phyloP scores from a whole-genome alignment of 2,329 filamentous ascomycete species.

The Nemania bipapillata region DNA sequence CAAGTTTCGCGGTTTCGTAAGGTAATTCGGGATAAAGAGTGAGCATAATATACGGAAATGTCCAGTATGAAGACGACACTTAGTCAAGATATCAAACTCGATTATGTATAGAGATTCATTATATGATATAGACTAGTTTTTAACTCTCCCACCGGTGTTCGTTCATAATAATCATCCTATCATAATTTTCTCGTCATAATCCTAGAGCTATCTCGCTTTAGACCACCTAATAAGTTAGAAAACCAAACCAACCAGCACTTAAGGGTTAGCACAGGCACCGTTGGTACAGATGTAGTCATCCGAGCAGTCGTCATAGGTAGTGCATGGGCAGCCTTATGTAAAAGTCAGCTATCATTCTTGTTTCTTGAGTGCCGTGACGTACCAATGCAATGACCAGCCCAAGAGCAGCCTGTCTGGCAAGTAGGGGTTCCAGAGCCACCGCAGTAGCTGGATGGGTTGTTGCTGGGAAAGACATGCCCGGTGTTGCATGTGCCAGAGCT shows the following conservation, averaged over 20 bases:
- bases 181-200: background rate
- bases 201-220: background rate
- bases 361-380: background rate
- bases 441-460: conserved; percentile 40
- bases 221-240: background rate
- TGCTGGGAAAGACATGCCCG: conserved; percentile 38
- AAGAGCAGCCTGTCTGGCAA: conserved; percentile 40
- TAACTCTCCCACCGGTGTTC: no score
- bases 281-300: conserved; percentile 40
- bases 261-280: conserved; percentile 32
- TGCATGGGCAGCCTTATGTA: conserved; percentile 37
- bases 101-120: no score
- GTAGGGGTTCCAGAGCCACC: conserved; percentile 12
- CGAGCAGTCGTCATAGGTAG: conserved; percentile 38
- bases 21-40: no score
- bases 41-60: no score
- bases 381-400: conserved; percentile 40
- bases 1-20: no score
- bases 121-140: no score
- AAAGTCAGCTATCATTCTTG: background rate
- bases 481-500: conserved; percentile 43
- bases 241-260: background rate
- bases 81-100: no score
- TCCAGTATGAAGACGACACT: no score
- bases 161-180: background rate